Conservation (phyloP, 2,329 filamentous ascomycete genomes). For the Aspergillus aculeatus region DNA sequence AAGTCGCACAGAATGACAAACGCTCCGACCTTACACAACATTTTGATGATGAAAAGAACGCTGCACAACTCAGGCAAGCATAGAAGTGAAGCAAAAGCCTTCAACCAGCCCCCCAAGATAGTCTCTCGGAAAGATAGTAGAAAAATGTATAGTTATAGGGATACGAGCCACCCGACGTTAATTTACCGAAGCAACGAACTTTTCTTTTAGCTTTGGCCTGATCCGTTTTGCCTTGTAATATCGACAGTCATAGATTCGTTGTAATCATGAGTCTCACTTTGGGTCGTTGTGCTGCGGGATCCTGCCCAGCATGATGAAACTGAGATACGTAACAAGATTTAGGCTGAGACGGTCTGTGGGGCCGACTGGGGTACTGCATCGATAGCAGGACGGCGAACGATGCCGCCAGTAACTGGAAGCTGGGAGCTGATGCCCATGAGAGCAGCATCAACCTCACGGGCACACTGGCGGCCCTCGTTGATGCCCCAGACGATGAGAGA, state of each 20-base stretch:
- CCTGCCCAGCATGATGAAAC: conserved; percentile 11
- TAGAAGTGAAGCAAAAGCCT: not conserved
- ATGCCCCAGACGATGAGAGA: conserved; percentile 98
- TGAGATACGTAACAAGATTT: conserved; percentile 9
- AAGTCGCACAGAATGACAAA: conserved; percentile 13
- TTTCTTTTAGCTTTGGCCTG: conserved; percentile 3
- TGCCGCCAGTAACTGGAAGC: conserved; percentile 88
- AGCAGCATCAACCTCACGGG: conserved; percentile 86
- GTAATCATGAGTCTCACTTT: conserved; percentile 16
- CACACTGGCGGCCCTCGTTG: conserved; percentile 91
- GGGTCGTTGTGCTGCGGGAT: conserved; percentile 8
- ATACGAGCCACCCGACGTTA: conserved; percentile 1
- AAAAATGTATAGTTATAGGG: conserved; percentile 3
- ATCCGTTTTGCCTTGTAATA: conserved; percentile 4
- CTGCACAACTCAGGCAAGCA: conserved; percentile 12
- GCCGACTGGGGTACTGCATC: conserved; percentile 41
- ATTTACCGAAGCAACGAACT: conserved; percentile 8
- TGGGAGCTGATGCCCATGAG: conserved; percentile 72
- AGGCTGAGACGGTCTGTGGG: conserved; percentile 32
- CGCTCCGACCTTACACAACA: conserved; percentile 22
- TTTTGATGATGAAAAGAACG: conserved; percentile 11
- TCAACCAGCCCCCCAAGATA: not conserved
- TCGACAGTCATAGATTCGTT: conserved; percentile 17
- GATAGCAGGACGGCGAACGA: conserved; percentile 72
- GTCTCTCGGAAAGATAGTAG: not conserved